Percentiles rank a stretch among this genome's conserved stretches.
Conservation (phyloP, 2,329 filamentous ascomycete genomes). For the Chrysoporthe cubensis region DNA sequence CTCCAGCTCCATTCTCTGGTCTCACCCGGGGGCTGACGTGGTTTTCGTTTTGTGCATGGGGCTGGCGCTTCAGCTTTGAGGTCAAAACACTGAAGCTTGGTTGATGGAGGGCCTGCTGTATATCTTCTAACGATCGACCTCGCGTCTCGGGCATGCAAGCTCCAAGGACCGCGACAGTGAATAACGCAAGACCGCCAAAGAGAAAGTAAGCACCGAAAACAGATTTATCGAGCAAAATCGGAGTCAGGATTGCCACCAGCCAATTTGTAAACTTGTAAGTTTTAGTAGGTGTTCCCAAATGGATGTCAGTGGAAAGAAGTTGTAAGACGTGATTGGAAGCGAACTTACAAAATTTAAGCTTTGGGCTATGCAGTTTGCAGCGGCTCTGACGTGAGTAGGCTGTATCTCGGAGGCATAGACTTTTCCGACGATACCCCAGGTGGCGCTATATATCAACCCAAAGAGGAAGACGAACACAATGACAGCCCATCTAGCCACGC, state of each 20-base stretch:
- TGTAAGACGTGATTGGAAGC: neutral
- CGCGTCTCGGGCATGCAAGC: slow-evolving; percentile 56
- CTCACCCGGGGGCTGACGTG: neutral
- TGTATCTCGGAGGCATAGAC: slow-evolving; percentile 65
- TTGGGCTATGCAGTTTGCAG: slow-evolving; percentile 56
- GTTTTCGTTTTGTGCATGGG: neutral
- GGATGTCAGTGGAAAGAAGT: neutral
- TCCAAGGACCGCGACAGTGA: slow-evolving; percentile 43
- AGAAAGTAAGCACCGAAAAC: slow-evolving; percentile 51
- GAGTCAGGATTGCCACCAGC: slow-evolving; percentile 48
- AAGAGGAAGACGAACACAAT: slow-evolving; percentile 55
- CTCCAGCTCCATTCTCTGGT: neutral
- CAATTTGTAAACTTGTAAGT: slow-evolving; percentile 42
- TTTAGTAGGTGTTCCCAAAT: neutral
- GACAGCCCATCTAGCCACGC: slow-evolving; percentile 53
- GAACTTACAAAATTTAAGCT: slow-evolving; percentile 35
- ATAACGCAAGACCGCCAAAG: slow-evolving; percentile 45
- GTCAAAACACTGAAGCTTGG: slow-evolving; percentile 26
- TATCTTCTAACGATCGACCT: slow-evolving; percentile 52
- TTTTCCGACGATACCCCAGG: slow-evolving; percentile 60
- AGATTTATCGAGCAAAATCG: slow-evolving; percentile 46
- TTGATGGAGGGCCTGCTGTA: slow-evolving; percentile 50
- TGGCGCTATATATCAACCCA: slow-evolving; percentile 48
- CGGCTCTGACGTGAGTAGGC: slow-evolving; percentile 56
- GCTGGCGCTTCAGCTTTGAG: slow-evolving; percentile 5